Conservation (phyloP, 2,329 filamentous ascomycete species). For the Pseudogymnoascus sp. region DNA sequence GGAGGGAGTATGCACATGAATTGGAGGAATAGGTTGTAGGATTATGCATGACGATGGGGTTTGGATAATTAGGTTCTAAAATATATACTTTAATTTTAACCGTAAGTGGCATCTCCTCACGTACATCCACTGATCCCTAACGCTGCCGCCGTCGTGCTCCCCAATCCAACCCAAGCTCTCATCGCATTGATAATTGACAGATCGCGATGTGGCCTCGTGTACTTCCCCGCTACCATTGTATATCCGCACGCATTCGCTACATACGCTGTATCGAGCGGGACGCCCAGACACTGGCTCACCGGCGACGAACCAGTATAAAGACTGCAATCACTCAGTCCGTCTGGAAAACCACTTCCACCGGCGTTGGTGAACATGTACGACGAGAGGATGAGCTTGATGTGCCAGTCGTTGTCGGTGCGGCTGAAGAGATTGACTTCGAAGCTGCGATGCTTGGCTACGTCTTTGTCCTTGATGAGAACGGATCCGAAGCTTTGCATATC, state of each 20-base stretch:
- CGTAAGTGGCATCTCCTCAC: background rate
- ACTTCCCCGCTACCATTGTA: constrained; percentile 18
- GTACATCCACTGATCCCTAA: constrained; percentile 22
- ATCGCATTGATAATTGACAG: constrained; percentile 25
- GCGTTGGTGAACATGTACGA: constrained; percentile 22
- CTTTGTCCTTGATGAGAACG: constrained; percentile 25
- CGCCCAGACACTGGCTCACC: constrained; percentile 19
- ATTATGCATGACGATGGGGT: background rate
- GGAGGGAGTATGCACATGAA: background rate
- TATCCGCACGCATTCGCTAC: constrained; percentile 21
- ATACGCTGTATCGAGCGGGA: constrained; percentile 23
- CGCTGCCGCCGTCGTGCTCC: constrained; percentile 17
- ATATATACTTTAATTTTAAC: background rate
- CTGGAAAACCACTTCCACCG: constrained; percentile 22
- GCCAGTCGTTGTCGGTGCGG: constrained; percentile 24
- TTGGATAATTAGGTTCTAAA: background rate
- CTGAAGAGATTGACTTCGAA: constrained; percentile 26
- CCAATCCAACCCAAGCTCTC: constrained; percentile 24
- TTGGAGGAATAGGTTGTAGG: background rate
- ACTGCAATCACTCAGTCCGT: constrained; percentile 22
- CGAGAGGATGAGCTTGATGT: constrained; percentile 24
- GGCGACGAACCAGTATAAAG: constrained; percentile 20
- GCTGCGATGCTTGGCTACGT: constrained; percentile 21
- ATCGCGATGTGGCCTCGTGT: constrained; percentile 24
- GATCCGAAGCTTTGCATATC: constrained; percentile 25